Base-by-base conservation (phyloP, 306 rosid species). In the Cicer yamashitae region DNA sequence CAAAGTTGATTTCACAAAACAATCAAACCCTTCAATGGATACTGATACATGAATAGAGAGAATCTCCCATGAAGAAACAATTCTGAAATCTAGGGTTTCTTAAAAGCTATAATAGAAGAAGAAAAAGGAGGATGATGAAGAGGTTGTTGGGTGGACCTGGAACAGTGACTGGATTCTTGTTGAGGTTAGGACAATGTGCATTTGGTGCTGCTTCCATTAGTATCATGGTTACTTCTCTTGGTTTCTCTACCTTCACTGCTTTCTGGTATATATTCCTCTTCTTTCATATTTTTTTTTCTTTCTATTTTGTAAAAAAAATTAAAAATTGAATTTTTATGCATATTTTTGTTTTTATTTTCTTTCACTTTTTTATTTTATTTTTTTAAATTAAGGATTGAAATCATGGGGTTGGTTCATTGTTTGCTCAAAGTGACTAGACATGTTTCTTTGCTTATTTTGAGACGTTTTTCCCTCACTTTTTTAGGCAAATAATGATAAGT, bases 141-240 rank as follows among this genome's bases (percentile, higher is more conserved):
- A 81, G 62, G 53, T 51, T 91, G 68, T 43, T 90, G 20, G 98
- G 98, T 73, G 83, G 90, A 30, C 98, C 98, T 15, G 98, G 97
- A 47, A 87, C 98, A 20, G 70, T 77, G 48, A 90, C 88, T 65
- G 98, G 97, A 34, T 75, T 90, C 18, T 39, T 79, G 8, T 79
- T 94, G 83, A 87, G 98, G 73, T 34, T 91, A 10, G 94, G 96
- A 56, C 98, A 94, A 80, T 90, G 89, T 34, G 84, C 86, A 3
- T 91, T 86, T 74, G 97, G 97, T 18, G 84, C 90, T 40, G 85
- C 90, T 63, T 88, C 98, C 46, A 91, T 94, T 60, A 90, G 82
- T 13, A 72, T 88, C 41, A 90, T 94, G 98, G 90, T 88, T 85
- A 82, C 96, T 76, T 82, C 97, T 22, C 10, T 10, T 56, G 87